A percentile compares a stretch with the other conserved stretches of the same genome.
phyloP scores from a whole-genome alignment of 2,329 filamentous ascomycete genomes.

The Herpotrichia juniperi region DNA sequence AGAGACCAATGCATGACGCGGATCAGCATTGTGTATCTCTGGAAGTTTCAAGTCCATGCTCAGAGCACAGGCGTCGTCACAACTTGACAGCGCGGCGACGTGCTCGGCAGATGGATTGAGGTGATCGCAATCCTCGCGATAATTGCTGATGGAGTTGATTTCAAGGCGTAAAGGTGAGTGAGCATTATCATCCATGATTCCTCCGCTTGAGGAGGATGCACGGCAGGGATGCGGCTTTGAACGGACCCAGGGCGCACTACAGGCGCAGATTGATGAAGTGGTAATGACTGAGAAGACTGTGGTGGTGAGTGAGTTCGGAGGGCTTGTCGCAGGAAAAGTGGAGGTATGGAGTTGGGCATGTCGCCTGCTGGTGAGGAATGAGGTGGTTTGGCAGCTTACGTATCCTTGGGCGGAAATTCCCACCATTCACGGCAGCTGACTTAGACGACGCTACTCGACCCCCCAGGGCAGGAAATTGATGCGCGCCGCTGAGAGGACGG shows the following conservation, averaged over 20 bases:
- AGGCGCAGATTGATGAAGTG: constrained; percentile 18
- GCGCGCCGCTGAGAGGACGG: neutral
- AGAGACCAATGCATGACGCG: constrained; percentile 14
- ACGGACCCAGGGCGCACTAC: constrained; percentile 6
- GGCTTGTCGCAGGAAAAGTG: constrained; percentile 3
- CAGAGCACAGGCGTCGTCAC: constrained; percentile 13
- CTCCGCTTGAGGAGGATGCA: neutral
- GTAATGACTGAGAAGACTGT: constrained; percentile 14
- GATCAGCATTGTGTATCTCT: constrained; percentile 8
- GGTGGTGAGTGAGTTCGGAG: neutral
- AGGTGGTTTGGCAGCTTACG: neutral
- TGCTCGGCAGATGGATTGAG: constrained; percentile 5
- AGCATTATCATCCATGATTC: neutral
- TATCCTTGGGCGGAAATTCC: neutral
- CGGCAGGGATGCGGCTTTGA: constrained; percentile 9
- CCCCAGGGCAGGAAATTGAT: constrained; percentile 1
- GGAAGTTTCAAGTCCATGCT: constrained; percentile 28
- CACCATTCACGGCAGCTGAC: too few relatives aligned
- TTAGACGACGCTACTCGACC: neutral
- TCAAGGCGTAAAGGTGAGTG: neutral
- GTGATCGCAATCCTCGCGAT: neutral
- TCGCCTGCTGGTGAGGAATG: neutral
- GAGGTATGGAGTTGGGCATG: neutral
- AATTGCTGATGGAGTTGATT: neutral
- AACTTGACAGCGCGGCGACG: constrained; percentile 7